Evolutionary conservation across 345 rosid genomes (phyloP).

Genomic region (Murraya koenigii): DNA sequence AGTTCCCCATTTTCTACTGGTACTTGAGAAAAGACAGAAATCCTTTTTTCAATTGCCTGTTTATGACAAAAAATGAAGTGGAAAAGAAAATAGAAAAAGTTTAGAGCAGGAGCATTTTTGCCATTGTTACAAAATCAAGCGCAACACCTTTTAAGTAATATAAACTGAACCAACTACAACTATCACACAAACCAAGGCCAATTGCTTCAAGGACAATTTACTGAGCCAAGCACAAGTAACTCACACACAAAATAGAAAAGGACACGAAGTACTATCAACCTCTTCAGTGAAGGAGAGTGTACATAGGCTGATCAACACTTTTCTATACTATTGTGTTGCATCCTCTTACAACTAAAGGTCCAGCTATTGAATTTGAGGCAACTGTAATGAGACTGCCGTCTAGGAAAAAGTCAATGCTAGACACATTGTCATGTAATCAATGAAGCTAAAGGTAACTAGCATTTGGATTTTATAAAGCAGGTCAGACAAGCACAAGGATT

Average conservation of each 20-base stretch:
- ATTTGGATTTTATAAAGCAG: background rate
- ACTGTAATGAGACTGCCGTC: background rate
- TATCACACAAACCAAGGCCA: background rate
- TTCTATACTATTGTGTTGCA: background rate
- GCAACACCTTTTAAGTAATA: background rate
- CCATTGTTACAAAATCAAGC: background rate
- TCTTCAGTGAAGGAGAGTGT: background rate
- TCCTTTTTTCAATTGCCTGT: constrained; percentile 91
- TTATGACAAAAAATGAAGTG: constrained; percentile 8
- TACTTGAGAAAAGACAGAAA: constrained; percentile 88
- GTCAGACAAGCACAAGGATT: background rate
- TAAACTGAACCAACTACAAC: no score
- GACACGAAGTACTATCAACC: background rate
- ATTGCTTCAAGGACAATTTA: background rate
- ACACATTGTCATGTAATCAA: background rate
- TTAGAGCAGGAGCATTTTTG: background rate
- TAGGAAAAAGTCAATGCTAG: background rate
- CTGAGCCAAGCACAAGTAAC: background rate
- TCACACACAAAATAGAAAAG: background rate
- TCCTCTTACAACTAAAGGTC: background rate
- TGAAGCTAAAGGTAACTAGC: background rate
- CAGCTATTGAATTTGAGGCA: background rate
- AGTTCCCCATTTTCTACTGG: constrained; percentile 94
- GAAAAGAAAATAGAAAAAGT: background rate
- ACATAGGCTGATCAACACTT: background rate